Evolutionary conservation across 2,329 filamentous ascomycete genomes (phyloP), one percentile per base, ranked within the genome.

Genomic region (Fusarium graminum): DNA sequence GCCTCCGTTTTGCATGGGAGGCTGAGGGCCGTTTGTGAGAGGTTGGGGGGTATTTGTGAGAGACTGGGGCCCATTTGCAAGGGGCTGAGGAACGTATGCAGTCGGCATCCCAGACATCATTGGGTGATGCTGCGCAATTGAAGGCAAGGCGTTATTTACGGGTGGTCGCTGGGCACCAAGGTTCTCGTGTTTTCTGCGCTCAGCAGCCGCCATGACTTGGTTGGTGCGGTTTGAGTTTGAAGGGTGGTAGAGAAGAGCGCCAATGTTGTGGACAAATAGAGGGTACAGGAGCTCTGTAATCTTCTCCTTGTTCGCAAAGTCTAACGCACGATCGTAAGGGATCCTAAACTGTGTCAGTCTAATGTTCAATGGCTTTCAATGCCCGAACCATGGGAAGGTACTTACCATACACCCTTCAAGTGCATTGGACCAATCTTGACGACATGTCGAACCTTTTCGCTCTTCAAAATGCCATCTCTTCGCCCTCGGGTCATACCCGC

Each of bases 371-470:
- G 26, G 22, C 19, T 44, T 34, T 68, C 56, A 72, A 65, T 36
- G 22, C 26, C 19, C 16, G 8, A 47, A 53, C 52, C 39, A n/a
- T 41, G n/a, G 26, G 19, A 39, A 29, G 59, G 19, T 34, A 82
- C 91, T 82, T 85, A 96, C 93, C 94, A 97, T 69, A 97, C 94
- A 74, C 95, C 95, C 82, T 99, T 99, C 42, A 99, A 82, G 77
- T 98, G 95, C 95, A 99, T 99, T 6, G 95, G 95, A 0, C 95
- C 95, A 77, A 99, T 98, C 81, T 99, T 99, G 62, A 98, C 95
- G 13, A 98, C 95, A 78, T 97, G 94, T 70, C 95, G 90, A 57
- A 94, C 88, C 80, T 98, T 99, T 80, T 98, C 95, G 77, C 94
- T 97, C 82, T 99, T 99, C 59, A 99, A 80, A 70, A 99, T 98